These are phyloP conservation scores for Xylona heveae DNA, from an alignment of 495 filamentous ascomycete genomes.

Conservation along the genomic window DNA sequence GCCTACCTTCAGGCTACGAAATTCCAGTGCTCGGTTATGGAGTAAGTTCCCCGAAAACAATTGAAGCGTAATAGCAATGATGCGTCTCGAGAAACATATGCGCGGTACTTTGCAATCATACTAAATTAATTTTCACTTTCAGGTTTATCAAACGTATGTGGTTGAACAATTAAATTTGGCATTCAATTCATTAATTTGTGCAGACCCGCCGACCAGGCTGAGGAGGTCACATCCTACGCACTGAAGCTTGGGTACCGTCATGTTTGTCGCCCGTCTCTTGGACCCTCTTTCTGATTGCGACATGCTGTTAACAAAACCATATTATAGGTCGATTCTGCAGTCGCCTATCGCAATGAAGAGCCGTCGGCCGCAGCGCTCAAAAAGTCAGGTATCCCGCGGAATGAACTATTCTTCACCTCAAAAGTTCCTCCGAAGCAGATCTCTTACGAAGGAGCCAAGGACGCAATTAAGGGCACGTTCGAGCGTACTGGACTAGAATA, in stretches of 20 bases:
- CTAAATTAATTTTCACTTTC: too few relatives aligned
- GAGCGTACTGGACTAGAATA: slow-evolving; percentile 32
- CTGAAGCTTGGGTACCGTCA: slow-evolving; percentile 53
- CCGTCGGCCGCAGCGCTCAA: slow-evolving; percentile 40
- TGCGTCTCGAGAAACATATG: too few relatives aligned
- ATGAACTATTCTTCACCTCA: slow-evolving; percentile 49
- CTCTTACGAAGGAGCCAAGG: slow-evolving; percentile 28
- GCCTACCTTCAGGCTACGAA: slow-evolving; percentile 54
- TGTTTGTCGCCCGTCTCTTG: slow-evolving; percentile 16
- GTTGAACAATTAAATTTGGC: slow-evolving; percentile 1
- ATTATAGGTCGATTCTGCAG: slow-evolving; percentile 44
- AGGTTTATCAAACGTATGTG: slow-evolving; percentile 58
- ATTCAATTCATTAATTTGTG: slow-evolving; percentile 5
- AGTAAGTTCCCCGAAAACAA: too few relatives aligned
- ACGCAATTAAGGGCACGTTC: slow-evolving; percentile 27
- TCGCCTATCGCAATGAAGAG: slow-evolving; percentile 47
- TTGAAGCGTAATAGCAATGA: too few relatives aligned
- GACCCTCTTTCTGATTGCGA: slow-evolving; percentile 1
- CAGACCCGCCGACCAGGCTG: slow-evolving; percentile 31
- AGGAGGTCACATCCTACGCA: slow-evolving; percentile 36
- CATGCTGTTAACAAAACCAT: not conserved
- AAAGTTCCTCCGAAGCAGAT: slow-evolving; percentile 32
- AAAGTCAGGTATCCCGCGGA: slow-evolving; percentile 32
- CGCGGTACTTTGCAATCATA: too few relatives aligned
- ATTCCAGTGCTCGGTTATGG: slow-evolving; percentile 59